Conservation (phyloP, 169 alveolate species). For the Cryptosporidium tyzzeri region DNA sequence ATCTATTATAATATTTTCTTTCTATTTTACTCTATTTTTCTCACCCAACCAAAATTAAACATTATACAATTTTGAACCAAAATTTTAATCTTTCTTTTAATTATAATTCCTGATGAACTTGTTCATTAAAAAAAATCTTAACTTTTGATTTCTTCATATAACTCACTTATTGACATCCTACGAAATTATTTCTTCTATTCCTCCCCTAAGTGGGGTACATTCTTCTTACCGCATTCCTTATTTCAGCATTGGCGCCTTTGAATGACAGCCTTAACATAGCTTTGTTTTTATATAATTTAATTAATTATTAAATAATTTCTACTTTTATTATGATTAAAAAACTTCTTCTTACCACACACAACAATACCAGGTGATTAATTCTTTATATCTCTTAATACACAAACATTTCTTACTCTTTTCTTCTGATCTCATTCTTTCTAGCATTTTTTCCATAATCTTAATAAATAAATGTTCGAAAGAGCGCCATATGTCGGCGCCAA, state of each 20-base stretch:
- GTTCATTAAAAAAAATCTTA: too few species aligned
- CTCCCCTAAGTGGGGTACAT: constrained; percentile 9
- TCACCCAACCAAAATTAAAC: background rate
- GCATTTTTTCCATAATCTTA: background rate
- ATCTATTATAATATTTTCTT: background rate
- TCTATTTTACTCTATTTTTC: background rate
- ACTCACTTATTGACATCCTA: constrained; percentile 4
- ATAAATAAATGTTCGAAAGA: background rate
- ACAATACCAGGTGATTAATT: background rate
- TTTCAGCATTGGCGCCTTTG: background rate
- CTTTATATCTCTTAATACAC: background rate
- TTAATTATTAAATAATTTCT: too few species aligned
- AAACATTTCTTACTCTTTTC: background rate
- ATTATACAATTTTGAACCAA: background rate
- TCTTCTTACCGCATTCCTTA: background rate
- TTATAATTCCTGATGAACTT: background rate
- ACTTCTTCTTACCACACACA: background rate
- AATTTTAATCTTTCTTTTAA: background rate
- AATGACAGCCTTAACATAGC: background rate
- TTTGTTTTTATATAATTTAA: too few species aligned
- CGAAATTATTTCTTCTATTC: background rate
- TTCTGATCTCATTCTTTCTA: background rate
- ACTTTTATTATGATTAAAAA: too few species aligned
- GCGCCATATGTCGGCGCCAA: background rate
- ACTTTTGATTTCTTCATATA: background rate